phyloP scores from a whole-genome alignment of 2,329 filamentous ascomycete species.

The Colletotrichum gigasporum region DNA sequence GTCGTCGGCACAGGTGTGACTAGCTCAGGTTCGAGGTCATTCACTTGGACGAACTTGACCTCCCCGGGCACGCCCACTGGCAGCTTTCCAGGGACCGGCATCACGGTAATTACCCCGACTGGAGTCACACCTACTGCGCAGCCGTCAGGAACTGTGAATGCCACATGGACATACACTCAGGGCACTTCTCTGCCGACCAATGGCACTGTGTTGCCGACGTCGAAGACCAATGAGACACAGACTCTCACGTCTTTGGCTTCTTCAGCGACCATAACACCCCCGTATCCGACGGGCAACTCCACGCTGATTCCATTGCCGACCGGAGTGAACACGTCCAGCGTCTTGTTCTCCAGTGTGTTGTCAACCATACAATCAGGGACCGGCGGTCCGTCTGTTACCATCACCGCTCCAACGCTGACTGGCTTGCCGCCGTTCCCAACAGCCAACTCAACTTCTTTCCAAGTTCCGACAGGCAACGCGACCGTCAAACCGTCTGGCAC shows the following conservation, averaged over 20 bases:
- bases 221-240: background rate
- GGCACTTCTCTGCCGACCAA: background rate
- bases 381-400: background rate
- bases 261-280: background rate
- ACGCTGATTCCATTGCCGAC: background rate
- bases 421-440: background rate
- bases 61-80: background rate
- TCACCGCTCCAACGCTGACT: background rate
- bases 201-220: background rate
- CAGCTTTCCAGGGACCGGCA: background rate
- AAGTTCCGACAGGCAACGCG: background rate
- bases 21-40: background rate
- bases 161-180: background rate
- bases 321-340: background rate
- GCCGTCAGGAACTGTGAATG: background rate
- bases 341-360: background rate
- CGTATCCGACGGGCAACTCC: background rate
- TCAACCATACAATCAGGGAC: background rate
- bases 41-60: constrained; percentile 13
- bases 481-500: background rate
- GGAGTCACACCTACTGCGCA: background rate
- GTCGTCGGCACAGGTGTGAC: background rate
- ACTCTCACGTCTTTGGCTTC: background rate
- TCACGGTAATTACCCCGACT: background rate
- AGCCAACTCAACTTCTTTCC: background rate